Percentiles rank a stretch among this genome's conserved stretches.
Conservation (phyloP, 1,139 yeast genomes). For the Schizosaccharomyces versatilis region DNA sequence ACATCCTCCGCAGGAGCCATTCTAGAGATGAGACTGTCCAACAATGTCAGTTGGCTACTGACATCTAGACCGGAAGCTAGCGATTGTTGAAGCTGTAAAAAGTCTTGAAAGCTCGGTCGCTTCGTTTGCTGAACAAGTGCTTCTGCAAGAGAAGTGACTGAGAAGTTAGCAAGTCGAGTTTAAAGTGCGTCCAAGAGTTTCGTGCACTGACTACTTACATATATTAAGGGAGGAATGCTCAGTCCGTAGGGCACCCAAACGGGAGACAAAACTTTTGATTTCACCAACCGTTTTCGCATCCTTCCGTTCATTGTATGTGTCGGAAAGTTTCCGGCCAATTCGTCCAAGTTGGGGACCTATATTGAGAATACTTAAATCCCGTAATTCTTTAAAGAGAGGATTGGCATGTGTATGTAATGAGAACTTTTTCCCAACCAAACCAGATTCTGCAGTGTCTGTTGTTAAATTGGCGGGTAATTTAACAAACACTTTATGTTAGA, state of each 20-base stretch:
- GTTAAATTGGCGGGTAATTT: constrained; percentile 20
- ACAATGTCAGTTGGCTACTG: constrained; percentile 27
- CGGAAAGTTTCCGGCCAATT: constrained; percentile 50
- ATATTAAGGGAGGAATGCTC: constrained; percentile 48
- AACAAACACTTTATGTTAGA: constrained; percentile 17
- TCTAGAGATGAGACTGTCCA: constrained; percentile 30
- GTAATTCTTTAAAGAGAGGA: constrained; percentile 28
- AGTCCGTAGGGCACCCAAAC: constrained; percentile 42
- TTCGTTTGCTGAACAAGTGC: constrained; percentile 35
- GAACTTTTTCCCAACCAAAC: constrained; percentile 17
- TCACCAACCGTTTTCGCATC: constrained; percentile 39
- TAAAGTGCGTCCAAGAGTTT: not conserved
- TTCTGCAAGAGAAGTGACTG: constrained; percentile 44
- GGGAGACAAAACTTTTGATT: constrained; percentile 50
- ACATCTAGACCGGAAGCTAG: constrained; percentile 37
- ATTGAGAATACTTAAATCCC: constrained; percentile 53
- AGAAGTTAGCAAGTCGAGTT: not conserved
- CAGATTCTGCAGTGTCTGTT: constrained; percentile 4
- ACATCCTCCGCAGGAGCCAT: constrained; percentile 23
- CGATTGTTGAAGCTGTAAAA: constrained; percentile 54
- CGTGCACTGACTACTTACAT: constrained; percentile 17
- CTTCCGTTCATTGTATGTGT: constrained; percentile 42
- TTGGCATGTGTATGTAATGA: constrained; percentile 20
- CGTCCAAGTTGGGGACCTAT: constrained; percentile 54
- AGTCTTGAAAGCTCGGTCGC: constrained; percentile 28